phyloP scores from a whole-genome alignment of 106 monocot genomes.

The Platanthera zijinensis region DNA sequence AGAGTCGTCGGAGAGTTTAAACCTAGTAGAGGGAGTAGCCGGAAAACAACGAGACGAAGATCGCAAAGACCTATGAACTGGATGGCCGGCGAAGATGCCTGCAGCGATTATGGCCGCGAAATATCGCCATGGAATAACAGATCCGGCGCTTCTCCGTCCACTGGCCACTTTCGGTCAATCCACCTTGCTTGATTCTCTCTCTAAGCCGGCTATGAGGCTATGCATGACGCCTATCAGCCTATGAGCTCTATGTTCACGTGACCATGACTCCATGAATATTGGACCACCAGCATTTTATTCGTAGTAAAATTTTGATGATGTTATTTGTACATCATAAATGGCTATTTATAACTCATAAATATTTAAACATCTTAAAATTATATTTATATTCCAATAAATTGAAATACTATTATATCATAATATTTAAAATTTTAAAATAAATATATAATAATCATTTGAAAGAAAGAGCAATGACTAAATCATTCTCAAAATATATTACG shows the following conservation, averaged over 20 bases:
- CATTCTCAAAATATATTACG: too few relatives aligned
- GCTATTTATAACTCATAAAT: too few relatives aligned
- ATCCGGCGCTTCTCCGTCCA: not conserved
- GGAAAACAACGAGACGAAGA: not conserved
- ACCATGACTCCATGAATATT: not conserved
- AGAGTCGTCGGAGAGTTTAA: not conserved
- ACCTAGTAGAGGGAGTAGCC: not conserved
- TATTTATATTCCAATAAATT: too few relatives aligned
- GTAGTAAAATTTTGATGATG: too few relatives aligned
- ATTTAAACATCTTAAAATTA: too few relatives aligned
- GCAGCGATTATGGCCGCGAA: too few relatives aligned
- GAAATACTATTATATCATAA: too few relatives aligned
- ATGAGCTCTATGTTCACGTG: not conserved
- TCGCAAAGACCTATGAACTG: not conserved
- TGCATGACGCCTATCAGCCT: too few relatives aligned
- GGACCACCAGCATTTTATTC: not conserved
- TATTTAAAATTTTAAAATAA: too few relatives aligned
- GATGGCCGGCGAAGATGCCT: not conserved
- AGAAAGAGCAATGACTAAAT: too few relatives aligned
- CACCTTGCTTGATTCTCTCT: not conserved
- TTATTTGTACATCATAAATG: too few relatives aligned
- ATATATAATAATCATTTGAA: too few relatives aligned
- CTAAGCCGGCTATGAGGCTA: not conserved
- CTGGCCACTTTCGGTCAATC: not conserved
- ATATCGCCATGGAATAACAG: not conserved